Evolutionary conservation across 1,284 basidiomycete species (phyloP).

Genomic region (Puccinia polysora): DNA sequence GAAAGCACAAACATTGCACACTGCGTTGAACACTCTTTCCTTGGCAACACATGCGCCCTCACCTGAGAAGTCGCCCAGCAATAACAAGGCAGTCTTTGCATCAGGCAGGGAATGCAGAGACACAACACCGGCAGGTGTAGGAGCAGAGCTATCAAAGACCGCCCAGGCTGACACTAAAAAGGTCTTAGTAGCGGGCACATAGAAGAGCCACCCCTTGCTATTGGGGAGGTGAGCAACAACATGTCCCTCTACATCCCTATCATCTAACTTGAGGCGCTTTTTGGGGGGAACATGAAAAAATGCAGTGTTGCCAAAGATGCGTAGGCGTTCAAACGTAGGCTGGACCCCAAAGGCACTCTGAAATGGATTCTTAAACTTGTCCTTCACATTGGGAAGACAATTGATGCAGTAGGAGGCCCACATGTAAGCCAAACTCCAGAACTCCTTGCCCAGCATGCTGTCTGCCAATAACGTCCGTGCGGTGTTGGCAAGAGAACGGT

Average conservation of each 20-base stretch:
- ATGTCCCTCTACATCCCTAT: not conserved
- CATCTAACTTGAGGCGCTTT: not conserved
- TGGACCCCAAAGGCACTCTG: not conserved
- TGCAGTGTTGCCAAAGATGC: not conserved
- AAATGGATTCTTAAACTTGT: too few species aligned
- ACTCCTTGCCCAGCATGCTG: not conserved
- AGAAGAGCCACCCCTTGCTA: slow-evolving; percentile 8
- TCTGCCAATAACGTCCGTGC: not conserved
- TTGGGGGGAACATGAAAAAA: not conserved
- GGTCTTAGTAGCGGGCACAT: not conserved
- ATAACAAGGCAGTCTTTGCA: not conserved
- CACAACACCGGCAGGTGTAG: not conserved
- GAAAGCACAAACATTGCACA: not conserved
- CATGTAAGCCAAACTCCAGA: too few species aligned
- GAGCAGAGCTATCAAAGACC: not conserved
- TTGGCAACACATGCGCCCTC: not conserved
- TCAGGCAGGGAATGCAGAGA: not conserved
- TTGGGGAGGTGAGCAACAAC: not conserved
- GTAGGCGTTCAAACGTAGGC: not conserved
- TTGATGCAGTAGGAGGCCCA: too few species aligned
- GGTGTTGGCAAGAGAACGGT: not conserved
- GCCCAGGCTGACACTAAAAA: not conserved
- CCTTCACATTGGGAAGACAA: too few species aligned
- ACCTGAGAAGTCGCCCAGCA: not conserved
- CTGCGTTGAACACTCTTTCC: not conserved